Conservation (phyloP, 1,284 basidiomycete genomes). For the Trichosporon sp. region DNA sequence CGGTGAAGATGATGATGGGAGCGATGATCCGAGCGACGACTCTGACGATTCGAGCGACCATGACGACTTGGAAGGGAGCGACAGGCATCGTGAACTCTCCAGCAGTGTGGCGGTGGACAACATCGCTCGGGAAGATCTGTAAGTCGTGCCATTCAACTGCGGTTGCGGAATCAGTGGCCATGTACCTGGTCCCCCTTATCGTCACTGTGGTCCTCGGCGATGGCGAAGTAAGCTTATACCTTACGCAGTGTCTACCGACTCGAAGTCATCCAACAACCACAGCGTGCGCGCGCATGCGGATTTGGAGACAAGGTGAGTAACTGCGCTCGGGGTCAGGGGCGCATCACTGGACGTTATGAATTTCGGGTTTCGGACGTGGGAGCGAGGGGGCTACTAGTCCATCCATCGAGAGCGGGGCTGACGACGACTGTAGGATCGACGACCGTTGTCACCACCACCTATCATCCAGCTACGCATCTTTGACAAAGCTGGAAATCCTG, state of each 20-base stretch:
- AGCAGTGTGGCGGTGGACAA: neutral
- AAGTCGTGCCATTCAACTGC: neutral
- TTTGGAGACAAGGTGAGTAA: conserved; percentile 80
- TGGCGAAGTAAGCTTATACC: neutral
- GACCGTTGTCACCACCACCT: conserved; percentile 80
- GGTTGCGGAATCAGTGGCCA: neutral
- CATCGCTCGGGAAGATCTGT: conserved; percentile 3
- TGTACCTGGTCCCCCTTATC: neutral
- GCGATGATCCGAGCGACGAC: conserved; percentile 3
- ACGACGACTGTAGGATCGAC: conserved; percentile 61
- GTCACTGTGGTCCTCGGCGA: neutral
- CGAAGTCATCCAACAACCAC: conserved; percentile 75
- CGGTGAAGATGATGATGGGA: neutral
- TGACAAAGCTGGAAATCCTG: conserved; percentile 55
- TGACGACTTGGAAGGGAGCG: conserved; percentile 19
- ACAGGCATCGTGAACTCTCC: conserved; percentile 8
- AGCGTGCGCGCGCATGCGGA: conserved; percentile 85
- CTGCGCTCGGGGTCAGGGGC: neutral
- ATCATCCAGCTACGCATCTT: conserved; percentile 52
- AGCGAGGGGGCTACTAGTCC: neutral
- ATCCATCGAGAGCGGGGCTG: neutral
- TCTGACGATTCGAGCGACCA: conserved; percentile 13
- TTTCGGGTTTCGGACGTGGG: neutral
- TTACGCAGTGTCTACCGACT: conserved; percentile 65
- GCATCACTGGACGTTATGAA: neutral